Percentiles rank a stretch among this genome's conserved stretches.
Conservation (phyloP, 1,284 basidiomycete species). For the Austroboletus olivaceoglutinosus region DNA sequence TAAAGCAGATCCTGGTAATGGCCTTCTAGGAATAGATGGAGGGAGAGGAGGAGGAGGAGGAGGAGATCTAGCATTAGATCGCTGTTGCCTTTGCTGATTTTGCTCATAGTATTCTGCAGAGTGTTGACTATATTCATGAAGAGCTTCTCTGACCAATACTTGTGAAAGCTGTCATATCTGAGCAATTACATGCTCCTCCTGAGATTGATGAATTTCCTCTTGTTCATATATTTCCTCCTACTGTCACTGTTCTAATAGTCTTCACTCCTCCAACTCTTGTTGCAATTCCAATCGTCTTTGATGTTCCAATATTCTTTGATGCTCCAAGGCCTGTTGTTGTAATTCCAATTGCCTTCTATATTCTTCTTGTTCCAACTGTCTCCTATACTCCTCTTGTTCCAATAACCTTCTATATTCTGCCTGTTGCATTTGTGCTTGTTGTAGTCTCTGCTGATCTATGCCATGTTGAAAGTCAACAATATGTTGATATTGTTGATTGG, state of each 20-base stretch:
- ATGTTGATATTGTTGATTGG: neutral
- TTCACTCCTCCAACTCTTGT: neutral
- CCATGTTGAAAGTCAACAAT: neutral
- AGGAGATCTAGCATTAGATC: too few relatives aligned
- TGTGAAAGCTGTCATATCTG: neutral
- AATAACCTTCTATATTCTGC: neutral
- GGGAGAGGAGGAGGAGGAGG: too few relatives aligned
- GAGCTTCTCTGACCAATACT: slow-evolving; percentile 2
- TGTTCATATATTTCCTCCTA: neutral
- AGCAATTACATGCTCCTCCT: neutral
- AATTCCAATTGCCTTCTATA: too few relatives aligned
- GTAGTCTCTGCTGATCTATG: neutral
- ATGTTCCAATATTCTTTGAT: too few relatives aligned
- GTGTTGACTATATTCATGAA: too few relatives aligned
- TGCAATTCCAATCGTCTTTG: neutral
- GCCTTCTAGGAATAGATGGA: too few relatives aligned
- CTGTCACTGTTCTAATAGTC: too few relatives aligned
- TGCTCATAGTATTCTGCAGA: slow-evolving; percentile 12
- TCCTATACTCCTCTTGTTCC: too few relatives aligned
- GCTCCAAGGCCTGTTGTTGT: too few relatives aligned
- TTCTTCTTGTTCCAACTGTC: too few relatives aligned
- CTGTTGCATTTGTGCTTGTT: neutral
- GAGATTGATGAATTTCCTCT: neutral
- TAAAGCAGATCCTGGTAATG: too few relatives aligned
- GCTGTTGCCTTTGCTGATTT: neutral